Base-by-base conservation (phyloP, 140 eudicot species). In the Ambrosia hybrid region DNA sequence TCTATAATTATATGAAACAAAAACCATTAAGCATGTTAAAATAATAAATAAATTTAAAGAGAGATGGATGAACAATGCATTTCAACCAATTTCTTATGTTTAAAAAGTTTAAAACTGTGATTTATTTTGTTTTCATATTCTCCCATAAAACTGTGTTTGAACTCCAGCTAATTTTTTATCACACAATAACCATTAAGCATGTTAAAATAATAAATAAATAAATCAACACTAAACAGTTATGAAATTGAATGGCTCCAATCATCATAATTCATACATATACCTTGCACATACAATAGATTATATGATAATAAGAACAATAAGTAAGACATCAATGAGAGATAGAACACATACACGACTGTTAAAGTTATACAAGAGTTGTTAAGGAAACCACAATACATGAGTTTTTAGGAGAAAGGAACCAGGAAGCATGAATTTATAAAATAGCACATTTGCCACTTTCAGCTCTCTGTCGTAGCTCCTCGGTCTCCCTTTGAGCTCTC, bases 401-500 rank as follows among this genome's bases (percentile, higher is more conserved):
- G 57, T 60, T 5, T 34, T 57, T 8, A 2, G 67, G 67, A 34
- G 67, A 60, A 60, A 33, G 67, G 9, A 60, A 58, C 15, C 10
- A 60, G 36, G 36, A 57, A 57, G 36, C 62, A 16, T 57, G 15
- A 76, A 14, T 30, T 88, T 74, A 91, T 57, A 88, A 66, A 73
- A 91, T 88, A 51, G 82, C 78, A 72, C 97, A 91, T 41, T 73
- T 73, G 57, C 80, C 87, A 39, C 81, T 67, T 78, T 81, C 92
- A 30, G 97, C 92, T 51, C 74, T 65, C 81, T 68, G 84, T 15
- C 93, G 83, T 9, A 91, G 77, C 83, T 84, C 86, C 37, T 85
- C 89, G 0, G 87, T 76, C 83, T 90, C 95, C 86, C 30, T 81
- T 48, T 85, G 89, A 52, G 96, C 97, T 66, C 55, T 84, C 82